phyloP scores from a whole-genome alignment of 1,284 basidiomycete genomes.

The Sporisorium graminicola region DNA sequence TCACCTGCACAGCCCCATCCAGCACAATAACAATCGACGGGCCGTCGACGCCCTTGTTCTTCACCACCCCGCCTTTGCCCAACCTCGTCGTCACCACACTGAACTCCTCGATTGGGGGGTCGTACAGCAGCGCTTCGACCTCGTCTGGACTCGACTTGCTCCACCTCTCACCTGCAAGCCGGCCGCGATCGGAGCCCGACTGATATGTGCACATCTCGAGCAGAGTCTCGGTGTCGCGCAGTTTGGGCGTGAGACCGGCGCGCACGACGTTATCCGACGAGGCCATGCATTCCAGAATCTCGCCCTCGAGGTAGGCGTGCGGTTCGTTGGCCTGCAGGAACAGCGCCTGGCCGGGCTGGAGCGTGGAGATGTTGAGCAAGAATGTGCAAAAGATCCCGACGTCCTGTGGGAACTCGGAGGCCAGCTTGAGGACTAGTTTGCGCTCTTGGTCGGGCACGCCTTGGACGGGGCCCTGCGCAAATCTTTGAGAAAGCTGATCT shows the following conservation, averaged over 20 bases:
- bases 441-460: conserved; percentile 31
- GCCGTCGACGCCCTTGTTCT: conserved; percentile 78
- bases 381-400: conserved; percentile 95
- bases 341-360: conserved; percentile 87
- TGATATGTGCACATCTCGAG: conserved; percentile 90
- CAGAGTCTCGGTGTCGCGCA: conserved; percentile 91
- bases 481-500: conserved; percentile 2
- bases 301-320: conserved; percentile 86
- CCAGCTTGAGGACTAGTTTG: conserved; percentile 79
- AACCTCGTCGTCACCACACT: conserved; percentile 81
- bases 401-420: conserved; percentile 89
- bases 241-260: conserved; percentile 96
- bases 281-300: conserved; percentile 69
- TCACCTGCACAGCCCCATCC: conserved; percentile 75
- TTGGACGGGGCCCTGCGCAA: background rate
- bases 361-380: conserved; percentile 85
- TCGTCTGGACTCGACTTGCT: background rate
- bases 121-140: conserved; percentile 75
- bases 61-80: conserved; percentile 72
- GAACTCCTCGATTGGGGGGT: conserved; percentile 96
- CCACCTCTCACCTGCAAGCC: conserved; percentile 71
- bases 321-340: conserved; percentile 96
- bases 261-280: conserved; percentile 91
- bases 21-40: conserved; percentile 87
- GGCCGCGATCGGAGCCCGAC: conserved; percentile 71